A percentile compares a stretch with the other conserved stretches of the same genome.
Conservation (phyloP, 192 early-diverging fungal species). For the Chytriomyces sp. region DNA sequence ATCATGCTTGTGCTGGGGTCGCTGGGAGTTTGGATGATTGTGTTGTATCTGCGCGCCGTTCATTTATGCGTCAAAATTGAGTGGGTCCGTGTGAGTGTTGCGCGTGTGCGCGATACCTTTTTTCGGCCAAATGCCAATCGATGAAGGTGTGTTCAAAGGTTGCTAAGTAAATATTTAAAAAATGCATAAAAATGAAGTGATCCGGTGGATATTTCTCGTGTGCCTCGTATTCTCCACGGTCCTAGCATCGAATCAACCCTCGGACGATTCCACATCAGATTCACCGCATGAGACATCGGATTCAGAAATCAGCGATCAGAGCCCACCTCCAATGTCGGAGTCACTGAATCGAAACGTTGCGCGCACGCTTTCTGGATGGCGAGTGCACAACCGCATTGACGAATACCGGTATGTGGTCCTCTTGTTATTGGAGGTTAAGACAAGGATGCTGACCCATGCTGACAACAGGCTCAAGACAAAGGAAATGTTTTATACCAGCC, state of each 20-base stretch:
- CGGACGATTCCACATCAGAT: no score
- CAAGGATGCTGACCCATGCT: not conserved
- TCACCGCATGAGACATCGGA: no score
- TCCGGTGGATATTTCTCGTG: no score
- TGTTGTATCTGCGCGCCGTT: not conserved
- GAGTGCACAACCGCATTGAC: not conserved
- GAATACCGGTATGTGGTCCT: constrained; percentile 3
- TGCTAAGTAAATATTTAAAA: no score
- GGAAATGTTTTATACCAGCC: constrained; percentile 52
- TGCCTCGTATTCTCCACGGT: no score
- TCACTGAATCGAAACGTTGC: not conserved
- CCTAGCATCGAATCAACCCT: no score
- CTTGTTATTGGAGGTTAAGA: not conserved
- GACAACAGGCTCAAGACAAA: constrained; percentile 29
- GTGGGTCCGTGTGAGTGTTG: constrained; percentile 7
- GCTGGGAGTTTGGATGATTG: not conserved
- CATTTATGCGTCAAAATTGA: not conserved
- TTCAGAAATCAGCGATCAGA: no score
- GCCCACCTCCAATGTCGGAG: not conserved
- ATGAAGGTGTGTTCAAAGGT: no score
- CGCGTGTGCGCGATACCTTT: constrained; percentile 14
- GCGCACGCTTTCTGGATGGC: not conserved
- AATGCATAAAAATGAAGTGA: no score
- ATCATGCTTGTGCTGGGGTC: not conserved
- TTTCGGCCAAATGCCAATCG: not conserved